A percentile compares a stretch with the other conserved stretches of the same genome.
Conservation (phyloP, 176 grass and related monocot species). For the Tillandsia fasciculata region DNA sequence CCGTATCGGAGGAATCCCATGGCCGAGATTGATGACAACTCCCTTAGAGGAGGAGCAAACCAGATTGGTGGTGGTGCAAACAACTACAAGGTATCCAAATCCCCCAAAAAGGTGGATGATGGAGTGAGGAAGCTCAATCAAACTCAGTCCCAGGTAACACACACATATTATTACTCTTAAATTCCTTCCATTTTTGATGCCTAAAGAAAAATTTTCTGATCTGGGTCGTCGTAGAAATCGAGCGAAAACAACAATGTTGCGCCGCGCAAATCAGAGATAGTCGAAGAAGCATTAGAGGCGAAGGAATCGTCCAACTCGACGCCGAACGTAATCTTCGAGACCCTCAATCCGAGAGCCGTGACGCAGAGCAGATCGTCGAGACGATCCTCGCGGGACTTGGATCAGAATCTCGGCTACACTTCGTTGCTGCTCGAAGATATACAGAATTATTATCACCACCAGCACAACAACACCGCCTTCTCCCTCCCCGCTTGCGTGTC, state of each 20-base stretch:
- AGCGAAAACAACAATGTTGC: background rate
- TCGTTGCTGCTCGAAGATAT: conserved; percentile 86
- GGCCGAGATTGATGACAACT: conserved; percentile 1
- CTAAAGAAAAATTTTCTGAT: background rate
- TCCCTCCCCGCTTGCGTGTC: conserved; percentile 84
- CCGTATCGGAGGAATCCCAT: conserved; percentile 3
- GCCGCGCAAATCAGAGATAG: conserved; percentile 9
- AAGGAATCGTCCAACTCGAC: conserved; percentile 15
- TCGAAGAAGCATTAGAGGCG: conserved; percentile 17
- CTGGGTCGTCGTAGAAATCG: background rate
- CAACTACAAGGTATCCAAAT: background rate
- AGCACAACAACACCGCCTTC: conserved; percentile 35
- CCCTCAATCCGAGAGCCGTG: conserved; percentile 26
- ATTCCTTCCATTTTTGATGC: background rate
- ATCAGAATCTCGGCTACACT: conserved; percentile 43
- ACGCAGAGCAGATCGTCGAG: conserved; percentile 44
- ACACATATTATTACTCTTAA: background rate
- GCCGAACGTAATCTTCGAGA: conserved; percentile 41
- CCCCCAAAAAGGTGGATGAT: background rate
- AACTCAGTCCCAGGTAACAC: conserved; percentile 14
- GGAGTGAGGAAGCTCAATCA: conserved; percentile 9
- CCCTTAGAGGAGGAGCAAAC: background rate
- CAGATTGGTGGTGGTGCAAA: background rate
- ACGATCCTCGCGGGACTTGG: conserved; percentile 67
- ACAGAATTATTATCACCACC: conserved; percentile 81